Percentiles rank a stretch among this genome's conserved stretches.
Evolutionary conservation across 2,329 filamentous ascomycete species (phyloP).

Genomic region (Rhexocercosporidium sp.): DNA sequence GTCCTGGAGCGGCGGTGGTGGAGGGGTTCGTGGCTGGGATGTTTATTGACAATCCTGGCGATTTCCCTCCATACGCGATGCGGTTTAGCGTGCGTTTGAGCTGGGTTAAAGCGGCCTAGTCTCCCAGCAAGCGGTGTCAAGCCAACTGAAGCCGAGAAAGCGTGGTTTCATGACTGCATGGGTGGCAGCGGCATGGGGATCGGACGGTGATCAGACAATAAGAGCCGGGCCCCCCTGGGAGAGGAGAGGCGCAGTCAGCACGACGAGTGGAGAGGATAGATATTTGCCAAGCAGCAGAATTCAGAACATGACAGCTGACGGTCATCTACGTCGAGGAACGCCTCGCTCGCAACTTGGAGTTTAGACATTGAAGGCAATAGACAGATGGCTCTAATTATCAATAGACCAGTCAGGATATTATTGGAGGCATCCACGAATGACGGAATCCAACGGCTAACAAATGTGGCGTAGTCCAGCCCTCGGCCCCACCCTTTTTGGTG

Average conservation of each 20-base stretch:
- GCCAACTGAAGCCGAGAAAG: background rate
- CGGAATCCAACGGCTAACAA: background rate
- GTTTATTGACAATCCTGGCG: slow-evolving; percentile 18
- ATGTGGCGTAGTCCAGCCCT: background rate
- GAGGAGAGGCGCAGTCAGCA: background rate
- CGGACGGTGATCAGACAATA: background rate
- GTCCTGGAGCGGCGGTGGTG: no score
- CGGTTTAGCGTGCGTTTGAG: slow-evolving; percentile 1
- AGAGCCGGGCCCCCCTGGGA: slow-evolving; percentile 2
- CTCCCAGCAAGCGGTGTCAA: background rate
- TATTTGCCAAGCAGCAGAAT: background rate
- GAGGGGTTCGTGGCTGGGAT: slow-evolving; percentile 2
- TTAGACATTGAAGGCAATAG: background rate
- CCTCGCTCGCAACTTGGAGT: no score
- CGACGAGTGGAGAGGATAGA: no score
- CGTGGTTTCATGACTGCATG: background rate
- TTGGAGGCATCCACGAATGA: background rate
- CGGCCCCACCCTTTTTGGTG: background rate
- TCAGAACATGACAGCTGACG: no score
- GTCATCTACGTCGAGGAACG: no score
- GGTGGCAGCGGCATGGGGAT: slow-evolving; percentile 7
- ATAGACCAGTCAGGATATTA: background rate
- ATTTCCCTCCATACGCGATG: slow-evolving; percentile 9
- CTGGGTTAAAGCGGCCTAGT: slow-evolving; percentile 8
- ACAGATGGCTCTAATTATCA: background rate